Evolutionary conservation across 495 filamentous ascomycete species (phyloP), one percentile per base, ranked within the genome.

Genomic region (Aspergillus wentii): DNA sequence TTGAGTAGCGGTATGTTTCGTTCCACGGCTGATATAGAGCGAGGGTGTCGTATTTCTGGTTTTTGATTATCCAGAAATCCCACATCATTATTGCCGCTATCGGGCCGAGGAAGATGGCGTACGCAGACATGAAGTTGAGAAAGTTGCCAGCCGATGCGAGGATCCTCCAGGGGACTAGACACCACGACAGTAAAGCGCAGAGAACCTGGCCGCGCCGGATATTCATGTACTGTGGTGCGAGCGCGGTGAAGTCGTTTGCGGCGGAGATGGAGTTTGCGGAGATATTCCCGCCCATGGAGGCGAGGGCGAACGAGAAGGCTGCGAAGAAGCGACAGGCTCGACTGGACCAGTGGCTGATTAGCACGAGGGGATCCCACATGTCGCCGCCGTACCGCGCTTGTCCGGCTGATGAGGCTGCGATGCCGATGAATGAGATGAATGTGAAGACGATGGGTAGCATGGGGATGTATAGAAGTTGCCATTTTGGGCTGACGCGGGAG

Each of bases 41-140:
- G 8, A 76, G 69, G 0, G 75, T 68, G 51, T 86, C 79, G 47
- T 82, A 79, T 29, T 73, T 67, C 21, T 67, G 52, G n/a, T 48
- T 52, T 45, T 85, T 79, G 11, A 86, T 56, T 34, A 82, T 50
- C 81, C 80, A 86, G 56, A 74, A 86, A 49, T 88, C 83, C 13
- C 71, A 68, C 0, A 75, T 61, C 61, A 88, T 76, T 40, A 86
- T 80, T 9, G 75, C 76, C 8, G 75, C 79, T 30, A 88, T 79
- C 0, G 83, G 82, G 0, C 74, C 82, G 3, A 86, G 66, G 62
- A 88, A 86, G 22, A 86, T 72, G 11, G 75, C 70, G 36, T 81
- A 80, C 1, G 74, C 76, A 14, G 71, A 68, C 77, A 82, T 78
- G 61, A 82, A 82, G 31, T 61, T 71, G 2, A 82, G 60, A 37